Percentiles rank a stretch among this genome's conserved stretches.
Evolutionary conservation across 2,329 filamentous ascomycete genomes (phyloP).

Genomic region (Aspergillus vadensis): DNA sequence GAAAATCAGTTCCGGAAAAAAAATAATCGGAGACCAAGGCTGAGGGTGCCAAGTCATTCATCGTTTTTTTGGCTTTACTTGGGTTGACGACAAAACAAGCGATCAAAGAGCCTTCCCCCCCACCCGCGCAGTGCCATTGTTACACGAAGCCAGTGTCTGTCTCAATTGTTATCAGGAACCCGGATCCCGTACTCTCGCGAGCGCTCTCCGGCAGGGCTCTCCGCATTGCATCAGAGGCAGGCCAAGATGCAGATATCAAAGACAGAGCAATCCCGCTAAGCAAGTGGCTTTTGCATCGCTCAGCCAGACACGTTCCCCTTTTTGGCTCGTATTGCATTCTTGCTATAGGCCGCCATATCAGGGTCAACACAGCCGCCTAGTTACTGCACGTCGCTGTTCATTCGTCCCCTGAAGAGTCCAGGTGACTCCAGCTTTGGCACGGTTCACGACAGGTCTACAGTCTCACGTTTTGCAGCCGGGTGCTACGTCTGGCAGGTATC

Average conservation of each 20-base stretch:
- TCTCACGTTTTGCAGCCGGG: conserved; percentile 35
- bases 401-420: conserved; percentile 41
- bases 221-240: conserved; percentile 41
- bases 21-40: conserved; percentile 6
- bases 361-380: conserved; percentile 33
- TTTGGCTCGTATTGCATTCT: conserved; percentile 36
- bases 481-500: conserved; percentile 32
- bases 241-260: conserved; percentile 50
- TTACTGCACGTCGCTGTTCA: conserved; percentile 30
- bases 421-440: conserved; percentile 42
- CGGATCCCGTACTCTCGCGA: conserved; percentile 30
- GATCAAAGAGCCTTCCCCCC: conserved; percentile 12
- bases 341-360: conserved; percentile 27
- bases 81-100: conserved; percentile 10
- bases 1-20: conserved; percentile 17
- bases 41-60: conserved; percentile 18
- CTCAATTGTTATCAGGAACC: conserved; percentile 29
- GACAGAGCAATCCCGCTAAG: conserved; percentile 42
- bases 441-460: conserved; percentile 30
- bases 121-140: conserved; percentile 18
- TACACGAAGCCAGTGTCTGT: conserved; percentile 26
- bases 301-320: conserved; percentile 33
- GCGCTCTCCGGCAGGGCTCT: conserved; percentile 46
- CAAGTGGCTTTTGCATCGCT: conserved; percentile 41
- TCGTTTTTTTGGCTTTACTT: conserved; percentile 12